Evolutionary conservation across 176 grass and related monocot genomes (phyloP), one percentile per base, ranked within the genome.

Genomic region (Melocanna baccifera): DNA sequence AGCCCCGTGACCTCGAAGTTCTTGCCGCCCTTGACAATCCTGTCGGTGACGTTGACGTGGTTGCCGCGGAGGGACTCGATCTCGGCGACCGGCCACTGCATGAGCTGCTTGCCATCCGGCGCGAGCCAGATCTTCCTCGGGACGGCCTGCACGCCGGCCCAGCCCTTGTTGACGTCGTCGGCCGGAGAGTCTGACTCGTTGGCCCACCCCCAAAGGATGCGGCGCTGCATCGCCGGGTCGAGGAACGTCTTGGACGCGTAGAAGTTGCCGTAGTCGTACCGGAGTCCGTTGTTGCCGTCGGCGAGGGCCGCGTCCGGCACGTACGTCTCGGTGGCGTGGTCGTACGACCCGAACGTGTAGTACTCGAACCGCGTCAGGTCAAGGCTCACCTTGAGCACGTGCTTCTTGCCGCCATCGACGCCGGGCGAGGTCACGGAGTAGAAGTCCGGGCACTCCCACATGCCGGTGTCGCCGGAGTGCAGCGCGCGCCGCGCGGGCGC

Each of bases 361-460:
- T 91, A 89, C 57, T 92, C 94, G 40, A 79, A 89, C 20, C 85
- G 39, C 3, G 73, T 87, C 19, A 89, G 64, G 80, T 91, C 88
- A 11, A 96, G 86, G 86, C 94, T 96, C 11, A 91, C 86, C 86
- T 93, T 93, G 59, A 96, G 84, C 73, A 96, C 91, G 45, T 89
- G 47, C 85, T 81, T 96, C 4, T 53, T 53, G 1, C 20, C 26
- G 20, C 56, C 70, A 32, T 0, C 29, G 41, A 6, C 30, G n/a
- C 29, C 69, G 16, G n/a, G 50, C 18, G 59, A 12, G 34, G 75
- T 52, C 1, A 97, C 91, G 11, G 92, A 92, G 61, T 45, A 97
- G 79, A 97, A 97, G 62, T 97, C 95, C 0, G 90, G 90, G 82
- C 95, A 97, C 78, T 97, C 95, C 92, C 92, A 97, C 95, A 97